Evolutionary conservation across 2,329 filamentous ascomycete genomes (phyloP).

Genomic region (Hymenoscyphus fraxineus): DNA sequence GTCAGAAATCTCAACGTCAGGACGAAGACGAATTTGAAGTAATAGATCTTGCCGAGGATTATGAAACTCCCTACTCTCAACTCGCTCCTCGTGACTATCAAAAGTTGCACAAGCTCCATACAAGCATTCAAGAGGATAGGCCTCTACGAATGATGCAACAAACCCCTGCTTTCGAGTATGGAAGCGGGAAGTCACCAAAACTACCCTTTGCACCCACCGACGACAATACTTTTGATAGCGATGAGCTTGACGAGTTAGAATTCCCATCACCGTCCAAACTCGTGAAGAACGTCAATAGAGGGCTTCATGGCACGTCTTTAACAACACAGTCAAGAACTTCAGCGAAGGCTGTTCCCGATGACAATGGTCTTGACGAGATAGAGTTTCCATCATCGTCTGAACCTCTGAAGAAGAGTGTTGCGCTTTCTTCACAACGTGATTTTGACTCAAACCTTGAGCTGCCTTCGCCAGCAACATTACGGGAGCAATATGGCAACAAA

Average conservation of each 20-base stretch:
- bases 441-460: neutral
- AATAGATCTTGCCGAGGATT: conserved; percentile 28
- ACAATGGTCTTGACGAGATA: no score
- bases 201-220: conserved; percentile 21
- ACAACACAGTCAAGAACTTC: no score
- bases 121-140: conserved; percentile 26
- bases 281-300: no score
- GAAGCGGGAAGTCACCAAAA: conserved; percentile 21
- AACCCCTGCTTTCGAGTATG: conserved; percentile 29
- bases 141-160: conserved; percentile 27
- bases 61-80: conserved; percentile 20
- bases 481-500: neutral
- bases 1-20: neutral
- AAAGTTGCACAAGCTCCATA: conserved; percentile 34
- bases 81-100: conserved; percentile 27
- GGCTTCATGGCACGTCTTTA: no score
- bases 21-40: conserved; percentile 26
- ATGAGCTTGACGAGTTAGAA: conserved; percentile 34
- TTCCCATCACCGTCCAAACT: conserved; percentile 38
- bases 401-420: neutral
- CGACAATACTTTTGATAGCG: conserved; percentile 8
- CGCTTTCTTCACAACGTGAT: neutral
- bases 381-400: neutral
- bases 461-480: neutral
- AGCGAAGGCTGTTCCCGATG: neutral